Evolutionary conservation across 495 filamentous ascomycete species (phyloP), one percentile per base, ranked within the genome.

Genomic region (Glonium stellatum): DNA sequence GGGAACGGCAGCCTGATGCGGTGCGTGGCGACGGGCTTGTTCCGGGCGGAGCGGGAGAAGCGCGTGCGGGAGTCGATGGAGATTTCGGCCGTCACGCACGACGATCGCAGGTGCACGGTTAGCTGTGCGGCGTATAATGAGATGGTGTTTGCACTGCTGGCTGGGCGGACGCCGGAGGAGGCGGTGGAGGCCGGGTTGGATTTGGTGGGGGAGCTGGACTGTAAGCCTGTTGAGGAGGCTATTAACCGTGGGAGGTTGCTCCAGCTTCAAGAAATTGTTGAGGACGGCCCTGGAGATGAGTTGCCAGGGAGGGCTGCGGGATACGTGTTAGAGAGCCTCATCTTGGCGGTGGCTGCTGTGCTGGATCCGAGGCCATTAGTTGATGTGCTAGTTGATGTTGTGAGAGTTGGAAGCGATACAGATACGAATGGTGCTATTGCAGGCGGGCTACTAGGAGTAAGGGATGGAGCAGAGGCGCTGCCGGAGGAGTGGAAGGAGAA

Each of bases 1-100:
- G 62, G 62, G 35, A 65, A 65, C 55, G 63, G 63, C 31, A 66
- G 63, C 23, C 50, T 66, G 63, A 66, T 66, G 63, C 39, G 63
- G 13, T 66, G 63, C 36, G 36, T 66, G 2, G 42, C 63, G 0
- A 62, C 63, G 8, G 63, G 36, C 9, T 42, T 66, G 5, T 66
- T 66, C 23, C 37, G 35, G 31, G 21, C 12, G 35, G 35, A 34
- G 1, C 12, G 23, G 12, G 59, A 58, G 42, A 37, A 41, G 25
- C 18, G 63, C 13, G 23, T 41, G 9, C 41, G 27, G 35, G 63
- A 62, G 55, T 44, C 27, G 21, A 57, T 59, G 31, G 59, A 49
- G 8, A 66, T 66, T 35, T 61, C 58, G 37, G 50, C 31, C 1
- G 54, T 66, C 23, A 66, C 63, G 50, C 63, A 66, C 42, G 59